Base-by-base conservation (phyloP, 257 asterid species). In the Misopates orontium region DNA sequence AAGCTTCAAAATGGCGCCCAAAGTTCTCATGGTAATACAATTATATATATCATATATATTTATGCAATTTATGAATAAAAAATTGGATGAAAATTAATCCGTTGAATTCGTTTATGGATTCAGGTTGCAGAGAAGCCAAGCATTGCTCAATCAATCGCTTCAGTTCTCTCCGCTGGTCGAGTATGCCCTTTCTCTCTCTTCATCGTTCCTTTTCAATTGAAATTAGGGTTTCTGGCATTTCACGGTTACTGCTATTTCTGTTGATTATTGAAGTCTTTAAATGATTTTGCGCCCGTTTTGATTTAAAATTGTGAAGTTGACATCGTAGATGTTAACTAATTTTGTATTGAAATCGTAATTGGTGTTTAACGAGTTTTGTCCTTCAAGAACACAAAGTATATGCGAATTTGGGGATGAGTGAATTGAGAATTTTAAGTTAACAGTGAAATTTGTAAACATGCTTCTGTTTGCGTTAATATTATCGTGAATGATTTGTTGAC, bases 81-180 rank as follows among this genome's bases (percentile, higher is more conserved):
- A 18, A 1, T 42, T 13, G n/a, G 8, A 8, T 1, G 5, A 5
- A n/a, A n/a, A 20, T 25, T 21, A 4, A 31, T 56, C 45, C 1
- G 2, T 17, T 28, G 32, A 11, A 20, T 62, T 16, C 25, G 60
- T 6, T 54, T 50, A 41, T 57, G 56, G 58, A 31, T 67, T 71
- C 80, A 88, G 97, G 96, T 88, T 5, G 97, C 97, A 9, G 97
- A 90, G 81, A 90, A 90, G 80, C 97, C 97, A 39, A 90, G 97
- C 74, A 90, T 90, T 71, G 97, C 96, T 67, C 83, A 85, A 13
- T 82, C 97, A 63, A 84, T 90, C 65, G 97, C 97, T 57, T 61
- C 96, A 36, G 89, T 76, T 56, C 84, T 90, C 62, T 85, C 97
- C 45, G 80, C 81, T 62, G 95, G 89, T 57, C 89, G 92, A 71